A percentile compares a stretch with the other conserved stretches of the same genome.
These are phyloP conservation scores for Cyathus striatus DNA, from an alignment of 768 basidiomycete genomes.

Conservation along the genomic window DNA sequence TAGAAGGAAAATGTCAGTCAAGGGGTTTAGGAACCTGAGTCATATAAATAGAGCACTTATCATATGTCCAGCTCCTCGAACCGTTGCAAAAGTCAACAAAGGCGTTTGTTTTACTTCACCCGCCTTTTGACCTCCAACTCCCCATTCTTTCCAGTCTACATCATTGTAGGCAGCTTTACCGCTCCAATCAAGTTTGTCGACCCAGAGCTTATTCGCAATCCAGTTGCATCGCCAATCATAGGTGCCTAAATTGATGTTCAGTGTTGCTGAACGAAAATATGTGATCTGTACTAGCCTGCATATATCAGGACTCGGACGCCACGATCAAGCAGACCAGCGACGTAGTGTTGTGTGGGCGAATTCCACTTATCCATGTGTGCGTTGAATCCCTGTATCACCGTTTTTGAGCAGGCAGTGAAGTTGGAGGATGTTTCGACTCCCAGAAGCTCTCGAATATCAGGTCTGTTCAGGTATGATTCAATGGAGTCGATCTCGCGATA, in stretches of 20 bases:
- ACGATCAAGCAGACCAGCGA: constrained; percentile 68
- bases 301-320: constrained; percentile 71
- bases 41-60: constrained; percentile 29
- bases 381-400: constrained; percentile 47
- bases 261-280: too few species aligned
- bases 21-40: neutral
- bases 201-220: constrained; percentile 75
- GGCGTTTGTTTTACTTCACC: constrained; percentile 37
- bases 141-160: constrained; percentile 55
- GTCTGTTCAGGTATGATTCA: constrained; percentile 49
- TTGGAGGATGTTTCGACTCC: constrained; percentile 51
- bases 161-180: constrained; percentile 46
- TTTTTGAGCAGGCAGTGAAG: constrained; percentile 52
- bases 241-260: too few species aligned
- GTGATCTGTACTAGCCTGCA: too few species aligned
- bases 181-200: constrained; percentile 68
- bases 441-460: constrained; percentile 42
- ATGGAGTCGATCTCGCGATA: constrained; percentile 35
- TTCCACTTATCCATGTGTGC: constrained; percentile 58
- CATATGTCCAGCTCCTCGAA: constrained; percentile 51
- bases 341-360: constrained; percentile 56
- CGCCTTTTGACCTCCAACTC: constrained; percentile 38
- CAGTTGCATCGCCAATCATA: constrained; percentile 82
- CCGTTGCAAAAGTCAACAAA: constrained; percentile 31
- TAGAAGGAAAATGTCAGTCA: constrained; percentile 22